phyloP scores from a whole-genome alignment of 2,329 filamentous ascomycete genomes.

The Zalaria sp. region DNA sequence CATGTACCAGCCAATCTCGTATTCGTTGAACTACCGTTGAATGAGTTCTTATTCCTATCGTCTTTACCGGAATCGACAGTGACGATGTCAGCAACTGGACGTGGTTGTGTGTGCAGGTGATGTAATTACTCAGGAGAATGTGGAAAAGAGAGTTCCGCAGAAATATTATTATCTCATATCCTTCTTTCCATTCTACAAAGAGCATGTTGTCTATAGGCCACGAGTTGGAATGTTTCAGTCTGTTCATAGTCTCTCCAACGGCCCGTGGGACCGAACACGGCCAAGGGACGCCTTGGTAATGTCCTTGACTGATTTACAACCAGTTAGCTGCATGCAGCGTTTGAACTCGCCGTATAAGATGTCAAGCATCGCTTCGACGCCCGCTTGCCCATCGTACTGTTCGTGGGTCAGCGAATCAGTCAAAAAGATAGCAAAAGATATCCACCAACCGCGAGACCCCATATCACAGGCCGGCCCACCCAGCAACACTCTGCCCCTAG shows the following conservation, averaged over 20 bases:
- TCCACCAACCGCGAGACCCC: constrained; percentile 30
- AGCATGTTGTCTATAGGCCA: too few relatives aligned
- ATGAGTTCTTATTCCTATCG: too few relatives aligned
- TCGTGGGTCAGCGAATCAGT: constrained; percentile 4
- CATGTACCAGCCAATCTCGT: too few relatives aligned
- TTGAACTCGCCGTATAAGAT: constrained; percentile 11
- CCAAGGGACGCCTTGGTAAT: constrained; percentile 20
- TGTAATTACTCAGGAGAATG: too few relatives aligned
- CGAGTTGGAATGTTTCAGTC: too few relatives aligned
- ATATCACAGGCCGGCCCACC: constrained; percentile 34
- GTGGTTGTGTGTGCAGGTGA: too few relatives aligned
- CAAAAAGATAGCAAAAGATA: not conserved
- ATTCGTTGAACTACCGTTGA: too few relatives aligned
- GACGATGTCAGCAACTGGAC: too few relatives aligned
- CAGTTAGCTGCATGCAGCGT: constrained; percentile 22
- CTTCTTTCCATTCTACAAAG: too few relatives aligned
- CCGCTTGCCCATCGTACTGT: constrained; percentile 21
- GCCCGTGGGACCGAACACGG: constrained; percentile 16
- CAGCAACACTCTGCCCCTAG: constrained; percentile 37
- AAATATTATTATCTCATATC: too few relatives aligned
- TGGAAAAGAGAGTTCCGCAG: too few relatives aligned
- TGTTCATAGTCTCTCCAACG: constrained; percentile 17
- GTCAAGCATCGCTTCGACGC: constrained; percentile 15
- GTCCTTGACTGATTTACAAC: constrained; percentile 19
- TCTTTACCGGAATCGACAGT: too few relatives aligned